Percentiles rank a stretch among this genome's conserved stretches.
These are phyloP conservation scores for Vigna radiata DNA, from an alignment of 306 rosid genomes.

Conservation along the genomic window DNA sequence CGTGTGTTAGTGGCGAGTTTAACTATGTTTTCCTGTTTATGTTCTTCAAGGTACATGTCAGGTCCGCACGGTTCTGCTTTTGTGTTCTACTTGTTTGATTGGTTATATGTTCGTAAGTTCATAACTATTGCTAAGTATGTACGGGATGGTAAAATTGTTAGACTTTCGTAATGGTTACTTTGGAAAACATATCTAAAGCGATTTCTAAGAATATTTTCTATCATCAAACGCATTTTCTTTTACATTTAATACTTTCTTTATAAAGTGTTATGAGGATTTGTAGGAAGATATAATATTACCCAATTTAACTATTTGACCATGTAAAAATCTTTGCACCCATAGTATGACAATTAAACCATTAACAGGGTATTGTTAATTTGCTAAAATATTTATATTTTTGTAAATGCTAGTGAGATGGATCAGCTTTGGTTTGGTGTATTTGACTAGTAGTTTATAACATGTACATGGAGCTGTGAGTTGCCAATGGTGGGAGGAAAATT, in stretches of 20 bases:
- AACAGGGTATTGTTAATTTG: not conserved
- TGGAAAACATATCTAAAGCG: too few species aligned
- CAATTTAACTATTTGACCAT: too few species aligned
- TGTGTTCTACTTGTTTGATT: conserved; percentile 43
- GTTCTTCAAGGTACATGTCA: conserved; percentile 92
- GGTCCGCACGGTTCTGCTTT: conserved; percentile 79
- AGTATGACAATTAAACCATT: too few species aligned
- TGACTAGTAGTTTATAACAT: conserved; percentile 13
- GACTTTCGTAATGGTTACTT: too few species aligned
- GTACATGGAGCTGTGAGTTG: not conserved
- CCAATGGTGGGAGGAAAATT: not conserved
- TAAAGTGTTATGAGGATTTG: too few species aligned
- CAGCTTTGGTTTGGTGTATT: conserved; percentile 21
- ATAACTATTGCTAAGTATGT: not conserved
- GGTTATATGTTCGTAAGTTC: conserved; percentile 5
- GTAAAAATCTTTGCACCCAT: too few species aligned
- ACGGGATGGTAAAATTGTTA: too few species aligned
- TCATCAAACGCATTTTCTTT: too few species aligned
- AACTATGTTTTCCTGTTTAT: conserved; percentile 60
- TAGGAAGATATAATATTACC: too few species aligned
- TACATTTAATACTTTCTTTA: too few species aligned
- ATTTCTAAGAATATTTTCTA: too few species aligned
- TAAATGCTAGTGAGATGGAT: not conserved
- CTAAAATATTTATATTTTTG: not conserved
- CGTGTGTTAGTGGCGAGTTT: conserved; percentile 73